Evolutionary conservation across 2,329 filamentous ascomycete species (phyloP).

Genomic region (Dactylellina sp.): DNA sequence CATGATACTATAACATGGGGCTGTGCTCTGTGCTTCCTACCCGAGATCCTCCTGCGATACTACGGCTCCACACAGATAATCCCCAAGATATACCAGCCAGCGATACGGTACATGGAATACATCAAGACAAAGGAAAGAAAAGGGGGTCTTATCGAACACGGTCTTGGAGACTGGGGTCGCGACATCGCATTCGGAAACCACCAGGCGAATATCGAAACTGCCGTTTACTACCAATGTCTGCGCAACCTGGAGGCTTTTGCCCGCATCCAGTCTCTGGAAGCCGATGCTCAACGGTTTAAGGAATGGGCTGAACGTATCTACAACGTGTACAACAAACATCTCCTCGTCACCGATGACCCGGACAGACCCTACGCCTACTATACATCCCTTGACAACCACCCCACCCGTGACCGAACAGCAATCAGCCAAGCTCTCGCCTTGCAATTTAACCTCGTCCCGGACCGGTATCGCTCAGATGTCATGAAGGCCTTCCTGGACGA

Average conservation of each 20-base stretch:
- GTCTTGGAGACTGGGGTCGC: slow-evolving; percentile 65
- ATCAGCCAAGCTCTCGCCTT: slow-evolving; percentile 64
- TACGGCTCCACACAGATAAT: slow-evolving; percentile 64
- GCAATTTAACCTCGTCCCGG: slow-evolving; percentile 62
- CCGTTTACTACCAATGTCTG: slow-evolving; percentile 65
- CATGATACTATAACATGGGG: slow-evolving; percentile 67
- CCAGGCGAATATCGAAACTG: slow-evolving; percentile 66
- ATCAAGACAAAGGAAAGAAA: slow-evolving; percentile 64
- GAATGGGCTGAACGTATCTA: slow-evolving; percentile 62
- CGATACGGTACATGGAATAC: slow-evolving; percentile 65
- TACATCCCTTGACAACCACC: slow-evolving; percentile 62
- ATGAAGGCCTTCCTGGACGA: slow-evolving; percentile 61
- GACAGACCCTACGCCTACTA: slow-evolving; percentile 64
- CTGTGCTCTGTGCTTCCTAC: slow-evolving; percentile 63
- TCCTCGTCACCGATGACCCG: slow-evolving; percentile 62
- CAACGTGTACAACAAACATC: slow-evolving; percentile 62
- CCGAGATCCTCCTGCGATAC: slow-evolving; percentile 64
- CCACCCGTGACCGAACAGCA: slow-evolving; percentile 63
- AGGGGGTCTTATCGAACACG: slow-evolving; percentile 65
- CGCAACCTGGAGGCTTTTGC: slow-evolving; percentile 63
- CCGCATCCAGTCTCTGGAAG: slow-evolving; percentile 59
- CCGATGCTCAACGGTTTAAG: slow-evolving; percentile 60
- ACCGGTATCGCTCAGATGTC: slow-evolving; percentile 59
- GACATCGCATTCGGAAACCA: slow-evolving; percentile 66
- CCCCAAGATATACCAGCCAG: slow-evolving; percentile 63